Conservation (phyloP, 164 flowering plant species). For the Brasenia schreberi region DNA sequence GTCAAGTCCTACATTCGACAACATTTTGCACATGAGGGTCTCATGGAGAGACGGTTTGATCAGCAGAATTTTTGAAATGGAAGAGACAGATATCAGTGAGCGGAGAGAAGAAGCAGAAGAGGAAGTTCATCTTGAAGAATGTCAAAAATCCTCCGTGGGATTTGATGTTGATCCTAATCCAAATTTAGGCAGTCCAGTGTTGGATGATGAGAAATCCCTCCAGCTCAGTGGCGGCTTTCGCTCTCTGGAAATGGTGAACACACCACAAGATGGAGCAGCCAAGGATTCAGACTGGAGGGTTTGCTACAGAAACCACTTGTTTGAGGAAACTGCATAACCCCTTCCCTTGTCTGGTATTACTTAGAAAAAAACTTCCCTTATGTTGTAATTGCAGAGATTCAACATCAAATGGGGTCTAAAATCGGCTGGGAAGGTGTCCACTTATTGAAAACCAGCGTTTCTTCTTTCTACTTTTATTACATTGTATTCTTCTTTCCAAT, state of each 20-base stretch:
- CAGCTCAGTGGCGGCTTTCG: slow-evolving; percentile 3
- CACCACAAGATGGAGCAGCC: slow-evolving; percentile 23
- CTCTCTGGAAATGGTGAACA: slow-evolving; percentile 14
- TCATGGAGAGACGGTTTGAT: slow-evolving; percentile 77
- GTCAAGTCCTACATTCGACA: slow-evolving; percentile 22
- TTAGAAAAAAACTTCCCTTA: neutral
- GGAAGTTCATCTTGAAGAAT: slow-evolving; percentile 6
- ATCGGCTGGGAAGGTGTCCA: too few relatives aligned
- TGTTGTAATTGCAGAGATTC: neutral
- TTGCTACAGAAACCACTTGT: slow-evolving; percentile 45
- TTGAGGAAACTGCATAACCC: slow-evolving; percentile 14
- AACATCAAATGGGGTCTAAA: neutral
- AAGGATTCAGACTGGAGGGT: slow-evolving; percentile 65
- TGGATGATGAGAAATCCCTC: slow-evolving; percentile 9
- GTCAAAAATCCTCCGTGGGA: slow-evolving; percentile 4
- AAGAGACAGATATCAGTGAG: slow-evolving; percentile 63
- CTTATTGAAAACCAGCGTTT: too few relatives aligned
- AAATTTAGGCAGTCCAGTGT: slow-evolving; percentile 1
- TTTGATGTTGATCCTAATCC: slow-evolving; percentile 8
- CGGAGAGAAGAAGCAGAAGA: slow-evolving; percentile 66
- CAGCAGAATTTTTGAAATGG: slow-evolving; percentile 51
- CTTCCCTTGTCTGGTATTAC: slow-evolving; percentile 1
- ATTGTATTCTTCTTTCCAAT: too few relatives aligned
- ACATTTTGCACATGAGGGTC: slow-evolving; percentile 38
- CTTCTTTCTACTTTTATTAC: too few relatives aligned